phyloP scores from a whole-genome alignment of 805 yeast genomes.

The Ogataea naganishii region DNA sequence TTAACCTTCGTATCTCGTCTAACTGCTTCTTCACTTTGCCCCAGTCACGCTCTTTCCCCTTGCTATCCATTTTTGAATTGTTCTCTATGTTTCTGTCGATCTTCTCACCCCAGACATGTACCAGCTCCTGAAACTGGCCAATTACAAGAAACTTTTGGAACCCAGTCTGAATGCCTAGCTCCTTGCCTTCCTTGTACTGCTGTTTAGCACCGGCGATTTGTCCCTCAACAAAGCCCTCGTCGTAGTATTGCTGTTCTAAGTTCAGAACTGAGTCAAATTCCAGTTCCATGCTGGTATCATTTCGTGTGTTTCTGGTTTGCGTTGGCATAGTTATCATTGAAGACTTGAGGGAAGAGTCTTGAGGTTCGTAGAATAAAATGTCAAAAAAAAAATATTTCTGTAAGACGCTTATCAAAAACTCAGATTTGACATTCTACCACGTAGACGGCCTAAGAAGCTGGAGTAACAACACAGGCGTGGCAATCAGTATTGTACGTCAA shows the following conservation, averaged over 20 bases:
- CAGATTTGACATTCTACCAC: no score
- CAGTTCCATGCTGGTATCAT: constrained; percentile 29
- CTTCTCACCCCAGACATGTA: constrained; percentile 26
- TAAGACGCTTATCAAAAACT: no score
- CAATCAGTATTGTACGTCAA: no score
- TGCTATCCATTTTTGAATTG: constrained; percentile 5
- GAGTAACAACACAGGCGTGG: no score
- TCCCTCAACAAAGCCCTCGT: constrained; percentile 70
- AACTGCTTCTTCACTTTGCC: constrained; percentile 9
- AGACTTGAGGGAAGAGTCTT: constrained; percentile 23
- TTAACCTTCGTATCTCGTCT: constrained; percentile 10
- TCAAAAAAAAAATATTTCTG: no score
- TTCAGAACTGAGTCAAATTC: constrained; percentile 50
- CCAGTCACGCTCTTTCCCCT: constrained; percentile 9
- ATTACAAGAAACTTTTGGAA: constrained; percentile 60
- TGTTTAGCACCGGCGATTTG: constrained; percentile 46
- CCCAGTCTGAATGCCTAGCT: constrained; percentile 74
- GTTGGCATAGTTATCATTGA: constrained; percentile 11
- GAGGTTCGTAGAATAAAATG: no score
- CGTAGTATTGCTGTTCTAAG: constrained; percentile 54
- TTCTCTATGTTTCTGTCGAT: constrained; percentile 4
- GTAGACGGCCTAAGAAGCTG: no score
- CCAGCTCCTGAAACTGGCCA: constrained; percentile 58
- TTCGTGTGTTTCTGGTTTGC: constrained; percentile 5
- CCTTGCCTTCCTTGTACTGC: constrained; percentile 70